Evolutionary conservation across 495 filamentous ascomycete genomes (phyloP).

Genomic region (Cudoniella acicularis): DNA sequence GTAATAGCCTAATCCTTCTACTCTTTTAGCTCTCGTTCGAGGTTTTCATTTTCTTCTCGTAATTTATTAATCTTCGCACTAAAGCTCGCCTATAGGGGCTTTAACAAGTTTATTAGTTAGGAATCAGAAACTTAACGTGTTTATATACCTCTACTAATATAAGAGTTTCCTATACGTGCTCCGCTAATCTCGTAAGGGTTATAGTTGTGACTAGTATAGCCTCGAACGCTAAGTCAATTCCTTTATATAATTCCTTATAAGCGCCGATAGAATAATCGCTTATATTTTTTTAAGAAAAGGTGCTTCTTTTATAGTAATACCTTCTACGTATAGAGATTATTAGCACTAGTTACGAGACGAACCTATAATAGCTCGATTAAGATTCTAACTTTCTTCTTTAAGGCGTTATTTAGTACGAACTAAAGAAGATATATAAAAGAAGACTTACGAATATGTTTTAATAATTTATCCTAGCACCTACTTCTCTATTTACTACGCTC

Average conservation of each 20-base stretch:
- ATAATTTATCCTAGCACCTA: background rate
- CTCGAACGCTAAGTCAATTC: constrained; percentile 1
- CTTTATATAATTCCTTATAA: constrained; percentile 6
- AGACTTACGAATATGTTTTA: constrained; percentile 2
- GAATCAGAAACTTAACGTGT: background rate
- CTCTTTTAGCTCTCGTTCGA: background rate
- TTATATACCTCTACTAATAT: background rate
- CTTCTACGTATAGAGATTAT: background rate
- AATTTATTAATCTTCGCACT: constrained; percentile 3
- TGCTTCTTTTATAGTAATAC: background rate
- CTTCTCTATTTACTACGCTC: background rate
- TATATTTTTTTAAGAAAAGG: constrained; percentile 5
- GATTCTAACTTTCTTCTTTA: background rate
- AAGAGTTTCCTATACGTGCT: background rate
- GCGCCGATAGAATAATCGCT: constrained; percentile 1
- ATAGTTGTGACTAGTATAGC: background rate
- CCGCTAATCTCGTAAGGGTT: background rate
- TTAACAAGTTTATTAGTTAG: background rate
- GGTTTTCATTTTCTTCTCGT: background rate
- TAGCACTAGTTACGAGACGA: background rate
- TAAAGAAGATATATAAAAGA: background rate
- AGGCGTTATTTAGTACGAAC: background rate
- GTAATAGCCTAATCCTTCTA: background rate
- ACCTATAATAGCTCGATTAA: constrained; percentile 3
- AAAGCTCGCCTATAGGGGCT: background rate